These are phyloP conservation scores for Euphorbia pulcherrima DNA, from an alignment of 345 rosid species.

Conservation along the genomic window DNA sequence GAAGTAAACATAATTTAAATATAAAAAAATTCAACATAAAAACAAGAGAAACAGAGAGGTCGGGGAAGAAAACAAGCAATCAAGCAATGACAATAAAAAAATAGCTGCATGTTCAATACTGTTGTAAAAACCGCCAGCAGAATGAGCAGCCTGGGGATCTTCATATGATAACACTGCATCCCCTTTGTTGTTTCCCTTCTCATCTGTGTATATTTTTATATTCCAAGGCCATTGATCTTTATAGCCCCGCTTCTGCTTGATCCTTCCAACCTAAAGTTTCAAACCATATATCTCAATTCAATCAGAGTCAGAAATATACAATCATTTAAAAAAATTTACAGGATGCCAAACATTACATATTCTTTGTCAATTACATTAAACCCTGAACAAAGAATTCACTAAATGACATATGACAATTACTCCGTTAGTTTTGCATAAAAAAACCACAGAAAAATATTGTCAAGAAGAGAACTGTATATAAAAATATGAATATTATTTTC, in stretches of 20 bases:
- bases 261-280: slow-evolving; percentile 72
- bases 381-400: neutral
- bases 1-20: neutral
- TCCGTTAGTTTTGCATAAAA: neutral
- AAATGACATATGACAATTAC: neutral
- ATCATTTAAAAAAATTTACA: neutral
- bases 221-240: slow-evolving; percentile 99
- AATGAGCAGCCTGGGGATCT: slow-evolving; percentile 94
- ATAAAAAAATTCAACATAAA: neutral
- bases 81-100: neutral
- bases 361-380: too few relatives aligned
- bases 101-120: slow-evolving; percentile 36
- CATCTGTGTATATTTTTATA: slow-evolving; percentile 89
- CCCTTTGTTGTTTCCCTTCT: slow-evolving; percentile 82
- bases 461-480: neutral
- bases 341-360: neutral
- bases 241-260: slow-evolving; percentile 95
- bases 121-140: slow-evolving; percentile 86
- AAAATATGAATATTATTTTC: too few relatives aligned
- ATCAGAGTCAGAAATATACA: slow-evolving; percentile 8
- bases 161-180: slow-evolving; percentile 89
- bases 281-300: neutral
- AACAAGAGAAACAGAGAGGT: neutral
- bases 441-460: neutral
- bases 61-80: neutral